Conservation (phyloP, 164 flowering plant species). For the Stephania japonica region DNA sequence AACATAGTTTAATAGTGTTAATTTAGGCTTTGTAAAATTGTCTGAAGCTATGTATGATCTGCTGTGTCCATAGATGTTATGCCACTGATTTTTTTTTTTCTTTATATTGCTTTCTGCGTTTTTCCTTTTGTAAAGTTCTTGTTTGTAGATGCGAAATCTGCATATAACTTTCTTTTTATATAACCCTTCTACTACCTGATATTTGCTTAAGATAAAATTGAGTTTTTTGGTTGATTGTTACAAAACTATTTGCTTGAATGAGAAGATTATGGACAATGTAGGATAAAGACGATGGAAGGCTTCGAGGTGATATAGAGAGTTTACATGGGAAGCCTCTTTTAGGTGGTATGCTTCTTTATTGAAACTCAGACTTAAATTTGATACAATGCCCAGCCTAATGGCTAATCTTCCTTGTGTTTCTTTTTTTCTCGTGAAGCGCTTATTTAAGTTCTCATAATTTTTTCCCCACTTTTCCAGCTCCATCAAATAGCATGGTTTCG, state of each 20-base stretch:
- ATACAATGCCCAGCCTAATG: background rate
- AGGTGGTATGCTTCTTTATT: slow-evolving; percentile 25
- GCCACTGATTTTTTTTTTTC: no score
- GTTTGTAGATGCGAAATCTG: no score
- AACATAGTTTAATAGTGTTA: no score
- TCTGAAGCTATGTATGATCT: no score
- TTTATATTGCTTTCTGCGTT: no score
- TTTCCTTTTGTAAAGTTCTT: no score
- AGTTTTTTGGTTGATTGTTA: background rate
- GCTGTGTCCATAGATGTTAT: no score
- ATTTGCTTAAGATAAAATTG: no score
- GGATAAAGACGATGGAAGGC: slow-evolving; percentile 37
- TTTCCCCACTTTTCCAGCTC: slow-evolving; percentile 24
- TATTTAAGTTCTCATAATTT: background rate
- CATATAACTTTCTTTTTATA: no score
- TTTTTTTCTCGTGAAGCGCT: background rate
- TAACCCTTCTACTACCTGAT: background rate
- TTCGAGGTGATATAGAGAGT: slow-evolving; percentile 47
- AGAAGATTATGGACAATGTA: slow-evolving; percentile 6
- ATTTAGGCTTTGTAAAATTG: no score
- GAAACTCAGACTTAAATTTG: slow-evolving; percentile 10
- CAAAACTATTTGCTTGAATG: background rate
- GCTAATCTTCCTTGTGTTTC: background rate
- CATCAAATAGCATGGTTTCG: slow-evolving; percentile 30
- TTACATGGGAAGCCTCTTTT: slow-evolving; percentile 40